A percentile compares a stretch with the other conserved stretches of the same genome.
These are phyloP conservation scores for Oenanthe javanica DNA, from an alignment of 140 eudicot genomes.

Conservation along the genomic window DNA sequence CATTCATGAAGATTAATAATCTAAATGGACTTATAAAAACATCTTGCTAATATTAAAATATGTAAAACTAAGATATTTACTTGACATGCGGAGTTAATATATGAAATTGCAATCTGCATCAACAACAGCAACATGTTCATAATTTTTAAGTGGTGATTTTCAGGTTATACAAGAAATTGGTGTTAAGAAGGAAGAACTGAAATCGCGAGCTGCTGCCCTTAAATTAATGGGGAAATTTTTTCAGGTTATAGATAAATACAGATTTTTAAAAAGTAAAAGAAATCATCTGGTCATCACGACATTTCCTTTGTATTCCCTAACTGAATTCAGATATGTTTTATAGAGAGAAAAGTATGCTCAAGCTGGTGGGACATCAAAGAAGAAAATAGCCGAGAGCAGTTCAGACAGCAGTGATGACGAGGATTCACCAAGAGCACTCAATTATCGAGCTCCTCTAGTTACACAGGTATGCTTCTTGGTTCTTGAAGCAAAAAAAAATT, in stretches of 20 bases:
- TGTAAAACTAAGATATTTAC: not conserved
- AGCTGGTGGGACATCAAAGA: constrained; percentile 57
- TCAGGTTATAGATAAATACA: constrained; percentile 31
- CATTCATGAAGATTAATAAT: not conserved
- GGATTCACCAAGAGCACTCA: constrained; percentile 65
- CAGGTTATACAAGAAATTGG: constrained; percentile 74
- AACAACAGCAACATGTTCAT: not conserved
- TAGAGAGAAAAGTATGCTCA: constrained; percentile 56
- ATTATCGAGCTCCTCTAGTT: constrained; percentile 64
- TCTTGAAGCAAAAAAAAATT: not conserved
- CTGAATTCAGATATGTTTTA: not conserved
- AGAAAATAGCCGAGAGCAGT: constrained; percentile 52
- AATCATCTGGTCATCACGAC: not conserved
- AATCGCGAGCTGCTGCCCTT: constrained; percentile 67
- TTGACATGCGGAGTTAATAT: not conserved
- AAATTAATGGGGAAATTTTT: constrained; percentile 69
- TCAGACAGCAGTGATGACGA: constrained; percentile 88
- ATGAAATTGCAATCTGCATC: not conserved
- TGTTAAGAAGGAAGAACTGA: constrained; percentile 82
- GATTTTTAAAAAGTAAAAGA: not conserved
- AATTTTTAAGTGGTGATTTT: constrained; percentile 1
- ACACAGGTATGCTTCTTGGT: constrained; percentile 56
- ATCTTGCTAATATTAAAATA: not conserved
- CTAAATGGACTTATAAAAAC: not conserved
- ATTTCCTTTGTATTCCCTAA: too few relatives aligned